phyloP scores from a whole-genome alignment of 768 basidiomycete species.

The Lactarius evosmus region DNA sequence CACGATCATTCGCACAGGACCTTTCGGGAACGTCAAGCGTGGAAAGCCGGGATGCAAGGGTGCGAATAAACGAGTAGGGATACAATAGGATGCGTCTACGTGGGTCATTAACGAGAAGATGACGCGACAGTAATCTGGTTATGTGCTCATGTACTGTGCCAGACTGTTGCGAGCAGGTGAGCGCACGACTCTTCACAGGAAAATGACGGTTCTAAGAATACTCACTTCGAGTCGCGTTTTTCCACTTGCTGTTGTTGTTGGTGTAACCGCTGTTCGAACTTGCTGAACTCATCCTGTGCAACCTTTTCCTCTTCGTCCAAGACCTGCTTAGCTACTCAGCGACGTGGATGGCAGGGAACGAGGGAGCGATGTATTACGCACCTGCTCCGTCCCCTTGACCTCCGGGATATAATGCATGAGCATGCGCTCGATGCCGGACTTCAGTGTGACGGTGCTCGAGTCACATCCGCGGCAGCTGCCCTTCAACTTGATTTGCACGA shows the following conservation, averaged over 20 bases:
- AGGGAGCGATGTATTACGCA: constrained; percentile 33
- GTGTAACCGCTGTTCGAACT: constrained; percentile 70
- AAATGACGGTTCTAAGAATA: constrained; percentile 26
- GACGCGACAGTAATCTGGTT: constrained; percentile 18
- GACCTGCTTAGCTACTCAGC: constrained; percentile 48
- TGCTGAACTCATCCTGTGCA: constrained; percentile 83
- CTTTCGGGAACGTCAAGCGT: background rate
- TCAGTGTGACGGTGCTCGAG: constrained; percentile 91
- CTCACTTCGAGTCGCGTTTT: constrained; percentile 48
- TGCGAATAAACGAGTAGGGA: constrained; percentile 5
- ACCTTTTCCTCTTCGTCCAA: constrained; percentile 87
- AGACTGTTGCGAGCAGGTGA: constrained; percentile 45
- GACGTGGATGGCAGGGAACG: background rate
- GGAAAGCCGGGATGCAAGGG: background rate
- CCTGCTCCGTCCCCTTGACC: constrained; percentile 89
- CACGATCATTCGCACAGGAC: constrained; percentile 13
- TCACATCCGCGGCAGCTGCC: constrained; percentile 96
- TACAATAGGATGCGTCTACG: constrained; percentile 17
- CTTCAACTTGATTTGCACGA: constrained; percentile 89
- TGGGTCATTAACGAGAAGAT: constrained; percentile 1
- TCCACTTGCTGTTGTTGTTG: constrained; percentile 35
- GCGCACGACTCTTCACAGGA: constrained; percentile 1
- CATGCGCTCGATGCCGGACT: constrained; percentile 98
- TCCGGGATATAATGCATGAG: constrained; percentile 98
- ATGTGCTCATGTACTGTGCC: constrained; percentile 82